Base-by-base conservation (phyloP, 202 grass and related monocot genomes). In the Musa balbisiana region DNA sequence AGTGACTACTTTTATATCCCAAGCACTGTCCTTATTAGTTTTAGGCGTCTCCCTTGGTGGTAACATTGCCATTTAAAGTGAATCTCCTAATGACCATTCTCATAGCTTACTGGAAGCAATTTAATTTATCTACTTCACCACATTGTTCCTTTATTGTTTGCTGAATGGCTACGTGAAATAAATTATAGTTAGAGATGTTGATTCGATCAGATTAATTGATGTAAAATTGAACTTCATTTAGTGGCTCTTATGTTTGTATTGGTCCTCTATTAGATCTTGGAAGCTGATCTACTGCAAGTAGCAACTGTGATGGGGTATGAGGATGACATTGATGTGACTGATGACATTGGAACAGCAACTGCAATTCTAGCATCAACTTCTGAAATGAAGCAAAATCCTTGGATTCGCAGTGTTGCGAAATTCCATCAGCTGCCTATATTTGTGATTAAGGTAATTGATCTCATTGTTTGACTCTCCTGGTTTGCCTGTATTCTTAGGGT, bases 211-310 rank as follows among this genome's bases (percentile, higher is more conserved):
- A 70, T 19, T 43, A 21, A 21, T 50, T 51, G 33, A 60, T 60
- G 56, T 6, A 60, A 20, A 60, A 70, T 20, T 25, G 0, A 43
- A 43, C 33, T 50, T 19, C 63, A 27, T 20, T 79, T 75, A 25
- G 14, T 67, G 25, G 13, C n/a, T 9, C 33, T 11, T 3, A 49
- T 80, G 54, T 24, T 56, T n/a, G 22, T 53, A 51, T 82, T 27
- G 21, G n/a, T 82, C 71, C 11, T 76, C 64, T 73, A 19, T 59
- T 87, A 98, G 91, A 89, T 93, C 33, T 93, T 86, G 77, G 88
- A 98, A 81, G 75, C 83, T 82, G 94, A 98, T 89, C 75, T 98
- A 51, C 79, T 93, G 74, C 84, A 89, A 91, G 94, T 98, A 55
- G 86, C 94, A 77, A 92, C 78, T 29, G 85, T 92, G 67, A 92